Base-by-base conservation (phyloP, 176 grass and related monocot genomes). In the Chloris gayana region DNA sequence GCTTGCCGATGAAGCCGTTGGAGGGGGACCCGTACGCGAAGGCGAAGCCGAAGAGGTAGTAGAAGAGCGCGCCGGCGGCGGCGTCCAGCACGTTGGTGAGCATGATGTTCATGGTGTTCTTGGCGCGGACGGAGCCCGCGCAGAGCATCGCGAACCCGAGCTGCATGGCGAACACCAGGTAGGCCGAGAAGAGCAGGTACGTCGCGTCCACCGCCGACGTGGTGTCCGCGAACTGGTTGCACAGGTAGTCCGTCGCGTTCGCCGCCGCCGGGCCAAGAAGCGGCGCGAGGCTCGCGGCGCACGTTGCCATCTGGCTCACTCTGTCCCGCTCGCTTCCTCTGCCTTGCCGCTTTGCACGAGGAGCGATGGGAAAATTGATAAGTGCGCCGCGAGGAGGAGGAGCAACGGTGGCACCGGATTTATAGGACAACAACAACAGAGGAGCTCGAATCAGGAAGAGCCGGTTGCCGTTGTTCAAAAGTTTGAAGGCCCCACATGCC, bases 51-150 rank as follows among this genome's bases (percentile, higher is more conserved):
- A 97, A 97, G n/a, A 97, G 88, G 86, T 97, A 97, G 80, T 97
- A 93, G 83, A 91, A 97, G 69, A 97, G 80, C 66, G 85, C 90
- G 15, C 94, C 94, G 14, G 94, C 90, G 2, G 90, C 90, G 22
- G 94, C 94, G 59, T 97, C 94, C 11, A 97, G 91, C 30, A 97
- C 91, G 89, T 93, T 97, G 69, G 90, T 93, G 49, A 97, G 94
- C 88, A 97, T 91, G 70, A 93, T 97, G 84, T 93, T 97, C 94
- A 97, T 93, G 64, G 94, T 93, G 91, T 97, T 97, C 88, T 97
- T 97, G 69, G 94, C 94, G 67, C 94, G 91, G 30, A 97, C 94
- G 45, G 91, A 97, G 0, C 94, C 94, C 1, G 91, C 94, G 57
- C 91, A 97, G 64, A 97, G 94, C 94, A 97, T 97, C 25, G 91